Conservation (phyloP, 2,329 filamentous ascomycete genomes). For the Scorias spongiosa region DNA sequence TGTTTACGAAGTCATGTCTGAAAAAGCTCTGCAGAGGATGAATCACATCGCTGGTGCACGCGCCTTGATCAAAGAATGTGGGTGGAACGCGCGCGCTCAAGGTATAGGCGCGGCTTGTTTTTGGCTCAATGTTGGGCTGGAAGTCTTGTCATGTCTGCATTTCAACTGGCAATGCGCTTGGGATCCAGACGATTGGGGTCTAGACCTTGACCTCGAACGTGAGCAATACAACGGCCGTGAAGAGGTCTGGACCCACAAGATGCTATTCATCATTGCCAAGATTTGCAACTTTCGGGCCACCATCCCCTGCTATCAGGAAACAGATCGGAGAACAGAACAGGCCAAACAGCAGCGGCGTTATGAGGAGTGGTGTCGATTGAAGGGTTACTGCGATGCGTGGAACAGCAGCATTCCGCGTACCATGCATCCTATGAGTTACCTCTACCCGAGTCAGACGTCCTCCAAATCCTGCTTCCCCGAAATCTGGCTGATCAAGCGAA, state of each 20-base stretch:
- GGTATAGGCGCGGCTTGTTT: constrained; percentile 82
- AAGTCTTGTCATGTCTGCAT: constrained; percentile 74
- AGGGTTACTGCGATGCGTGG: constrained; percentile 71
- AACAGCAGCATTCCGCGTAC: constrained; percentile 61
- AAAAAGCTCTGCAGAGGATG: constrained; percentile 64
- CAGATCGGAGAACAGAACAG: constrained; percentile 47
- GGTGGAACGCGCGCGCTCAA: constrained; percentile 65
- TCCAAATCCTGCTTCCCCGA: constrained; percentile 69
- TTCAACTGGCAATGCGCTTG: constrained; percentile 78
- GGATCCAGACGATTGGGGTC: constrained; percentile 80
- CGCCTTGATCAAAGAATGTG: constrained; percentile 75
- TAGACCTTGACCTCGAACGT: constrained; percentile 58
- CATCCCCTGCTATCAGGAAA: constrained; percentile 45
- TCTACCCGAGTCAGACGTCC: constrained; percentile 51
- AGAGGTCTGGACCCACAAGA: constrained; percentile 76
- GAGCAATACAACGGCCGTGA: constrained; percentile 49
- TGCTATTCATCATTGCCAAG: constrained; percentile 77
- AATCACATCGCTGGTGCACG: constrained; percentile 76
- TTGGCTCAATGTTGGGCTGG: constrained; percentile 85
- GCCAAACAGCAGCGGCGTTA: constrained; percentile 48
- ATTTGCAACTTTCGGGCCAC: constrained; percentile 71
- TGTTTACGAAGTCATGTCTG: constrained; percentile 86
- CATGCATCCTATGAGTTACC: constrained; percentile 74
- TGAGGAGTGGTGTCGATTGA: constrained; percentile 67
- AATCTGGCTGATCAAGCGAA: constrained; percentile 73